These are phyloP conservation scores for Metschnikowia drakensbergensis DNA, from an alignment of 805 yeast species.

Conservation along the genomic window DNA sequence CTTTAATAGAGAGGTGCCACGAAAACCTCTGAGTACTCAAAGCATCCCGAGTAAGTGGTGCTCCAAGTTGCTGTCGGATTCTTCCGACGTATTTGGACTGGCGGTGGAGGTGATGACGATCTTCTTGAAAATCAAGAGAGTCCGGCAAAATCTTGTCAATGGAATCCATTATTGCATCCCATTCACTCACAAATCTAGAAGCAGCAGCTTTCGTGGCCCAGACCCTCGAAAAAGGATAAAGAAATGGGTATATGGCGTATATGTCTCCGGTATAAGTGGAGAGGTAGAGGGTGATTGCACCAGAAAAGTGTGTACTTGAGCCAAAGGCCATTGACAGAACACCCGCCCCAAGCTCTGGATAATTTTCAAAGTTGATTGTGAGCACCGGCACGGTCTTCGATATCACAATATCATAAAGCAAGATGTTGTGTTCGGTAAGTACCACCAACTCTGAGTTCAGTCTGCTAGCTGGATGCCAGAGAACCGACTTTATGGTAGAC, in stretches of 20 bases:
- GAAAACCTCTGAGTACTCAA: neutral
- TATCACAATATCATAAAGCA: conserved; percentile 14
- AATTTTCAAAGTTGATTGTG: conserved; percentile 4
- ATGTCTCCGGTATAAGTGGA: conserved; percentile 10
- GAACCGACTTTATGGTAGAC: conserved; percentile 3
- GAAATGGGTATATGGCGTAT: conserved; percentile 15
- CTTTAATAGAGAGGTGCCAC: neutral
- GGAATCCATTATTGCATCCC: conserved; percentile 5
- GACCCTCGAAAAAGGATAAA: conserved; percentile 6
- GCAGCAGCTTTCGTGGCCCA: conserved; percentile 10
- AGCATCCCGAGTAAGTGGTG: conserved; percentile 6
- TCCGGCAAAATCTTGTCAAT: conserved; percentile 12
- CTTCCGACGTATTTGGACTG: conserved; percentile 8
- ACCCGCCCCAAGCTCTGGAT: conserved; percentile 4
- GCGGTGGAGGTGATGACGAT: conserved; percentile 4
- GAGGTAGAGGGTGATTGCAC: conserved; percentile 15
- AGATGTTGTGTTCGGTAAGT: conserved; percentile 8
- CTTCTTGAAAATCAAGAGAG: conserved; percentile 6
- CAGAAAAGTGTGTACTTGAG: conserved; percentile 11
- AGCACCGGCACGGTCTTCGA: conserved; percentile 11
- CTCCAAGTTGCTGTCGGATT: conserved; percentile 5
- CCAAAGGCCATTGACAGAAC: conserved; percentile 17
- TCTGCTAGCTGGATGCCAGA: conserved; percentile 19
- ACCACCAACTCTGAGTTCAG: conserved; percentile 14
- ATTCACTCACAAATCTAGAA: conserved; percentile 8